Base-by-base conservation (phyloP, 1,284 basidiomycete genomes). In the Uromyces viciae-fabae region DNA sequence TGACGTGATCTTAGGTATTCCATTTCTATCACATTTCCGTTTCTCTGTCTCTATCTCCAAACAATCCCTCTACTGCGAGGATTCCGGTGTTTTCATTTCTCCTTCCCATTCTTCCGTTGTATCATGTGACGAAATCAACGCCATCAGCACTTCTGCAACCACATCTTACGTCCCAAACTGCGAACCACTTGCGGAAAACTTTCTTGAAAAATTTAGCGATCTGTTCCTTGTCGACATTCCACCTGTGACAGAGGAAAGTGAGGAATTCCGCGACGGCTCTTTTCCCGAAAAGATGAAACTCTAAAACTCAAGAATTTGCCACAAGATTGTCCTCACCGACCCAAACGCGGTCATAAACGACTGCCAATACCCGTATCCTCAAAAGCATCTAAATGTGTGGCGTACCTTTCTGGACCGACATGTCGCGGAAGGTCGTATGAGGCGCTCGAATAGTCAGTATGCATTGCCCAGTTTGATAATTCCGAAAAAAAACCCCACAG, bases 391-490 rank as follows among this genome's bases (percentile, higher is more conserved):
- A 2, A 14, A 22, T 3, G 3, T 25, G 5, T 72, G 69, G 69
- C 43, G n/a, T 7, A 33, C 15, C 14, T 28, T 52, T 3, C 17
- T 72, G 8, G 40, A 72, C 36, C 69, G 52, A 72, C 40, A 72
- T 28, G 3, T 72, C 4, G 40, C 19, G 11, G 69, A n/a, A 5
- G 69, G 69, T 7, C 25, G 69, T 5, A 49, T 52, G 7, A 28
- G 25, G 8, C 69, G 25, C 2, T 72, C 69, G 9, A 31, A 3
- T 5, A 72, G 69, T 25, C 40, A 72, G 14, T 72, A 72, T 19
- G 43, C 64, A 9, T 68, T 25, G 8, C 64, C 64, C 8, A 68
- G 64, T 33, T 33, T 68, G 40, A 68, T 68, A 40, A 72, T 72
- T 31, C 69, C 69, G 38, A 72, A 66, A 38, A 42, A 66, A 40